Evolutionary conservation across 495 filamentous ascomycete genomes (phyloP).

Genomic region (Emericellopsis terricola): DNA sequence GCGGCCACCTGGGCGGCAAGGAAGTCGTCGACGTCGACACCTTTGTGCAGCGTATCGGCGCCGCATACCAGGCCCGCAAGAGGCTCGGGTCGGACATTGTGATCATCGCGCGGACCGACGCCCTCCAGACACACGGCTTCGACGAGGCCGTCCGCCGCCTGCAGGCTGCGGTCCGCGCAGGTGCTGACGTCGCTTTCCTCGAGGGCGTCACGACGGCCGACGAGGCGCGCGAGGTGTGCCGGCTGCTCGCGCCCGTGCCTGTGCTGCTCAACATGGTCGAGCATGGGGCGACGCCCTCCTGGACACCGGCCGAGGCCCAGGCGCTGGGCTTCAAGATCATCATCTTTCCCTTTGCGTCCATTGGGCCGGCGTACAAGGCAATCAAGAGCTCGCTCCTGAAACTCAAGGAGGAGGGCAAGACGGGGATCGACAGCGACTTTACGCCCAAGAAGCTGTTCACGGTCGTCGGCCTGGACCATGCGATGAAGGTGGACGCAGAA

Average conservation of each 20-base stretch:
- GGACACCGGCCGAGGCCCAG: conserved; percentile 30
- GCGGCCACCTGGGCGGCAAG: conserved; percentile 44
- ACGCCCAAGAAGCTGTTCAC: conserved; percentile 7
- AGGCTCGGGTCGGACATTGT: conserved; percentile 38
- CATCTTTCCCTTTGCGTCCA: conserved; percentile 32
- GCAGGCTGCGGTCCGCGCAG: conserved; percentile 34
- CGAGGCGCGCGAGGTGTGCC: conserved; percentile 27
- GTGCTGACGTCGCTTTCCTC: conserved; percentile 47
- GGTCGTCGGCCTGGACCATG: conserved; percentile 7
- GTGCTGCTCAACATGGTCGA: conserved; percentile 42
- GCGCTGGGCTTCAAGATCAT: conserved; percentile 43
- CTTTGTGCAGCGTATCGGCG: conserved; percentile 36
- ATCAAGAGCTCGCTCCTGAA: conserved; percentile 20
- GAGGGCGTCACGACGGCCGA: conserved; percentile 43
- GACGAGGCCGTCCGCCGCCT: conserved; percentile 39
- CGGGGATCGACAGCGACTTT: conserved; percentile 21
- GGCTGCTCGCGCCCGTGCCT: conserved; percentile 35
- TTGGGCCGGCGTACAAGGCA: conserved; percentile 29
- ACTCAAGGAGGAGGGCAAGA: conserved; percentile 23
- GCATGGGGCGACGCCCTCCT: conserved; percentile 32
- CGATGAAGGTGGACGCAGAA: conserved; percentile 5
- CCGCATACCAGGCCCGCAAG: conserved; percentile 15
- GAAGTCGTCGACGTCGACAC: conserved; percentile 33
- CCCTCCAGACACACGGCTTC: conserved; percentile 42
- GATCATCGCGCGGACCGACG: conserved; percentile 52